A percentile compares a stretch with the other conserved stretches of the same genome.
These are phyloP conservation scores for Zasmidium citrigriseum DNA, from an alignment of 2,329 filamentous ascomycete species.

Conservation along the genomic window DNA sequence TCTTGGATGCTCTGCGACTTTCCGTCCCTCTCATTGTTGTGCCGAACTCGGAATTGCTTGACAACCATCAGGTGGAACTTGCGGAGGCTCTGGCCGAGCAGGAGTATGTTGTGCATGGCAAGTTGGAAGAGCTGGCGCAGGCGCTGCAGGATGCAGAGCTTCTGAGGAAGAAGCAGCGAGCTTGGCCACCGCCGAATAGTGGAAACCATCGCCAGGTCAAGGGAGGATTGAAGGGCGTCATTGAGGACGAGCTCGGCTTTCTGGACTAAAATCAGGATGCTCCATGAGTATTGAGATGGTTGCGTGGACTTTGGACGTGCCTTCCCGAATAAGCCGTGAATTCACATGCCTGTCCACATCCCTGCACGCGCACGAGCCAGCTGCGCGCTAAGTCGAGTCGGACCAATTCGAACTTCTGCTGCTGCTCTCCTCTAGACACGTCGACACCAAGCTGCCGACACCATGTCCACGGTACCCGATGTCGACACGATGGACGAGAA, in stretches of 20 bases:
- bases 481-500: neutral
- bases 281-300: too few species aligned
- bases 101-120: conserved; percentile 74
- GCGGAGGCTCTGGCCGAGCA: conserved; percentile 72
- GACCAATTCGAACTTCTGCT: too few species aligned
- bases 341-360: too few species aligned
- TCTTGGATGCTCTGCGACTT: conserved; percentile 77
- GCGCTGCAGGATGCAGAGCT: conserved; percentile 53
- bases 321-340: too few species aligned
- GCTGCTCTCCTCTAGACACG: too few species aligned
- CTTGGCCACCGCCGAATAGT: conserved; percentile 54
- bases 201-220: conserved; percentile 43
- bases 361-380: too few species aligned
- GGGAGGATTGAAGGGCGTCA: conserved; percentile 48
- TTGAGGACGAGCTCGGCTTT: conserved; percentile 60
- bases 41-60: conserved; percentile 76
- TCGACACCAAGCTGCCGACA: too few species aligned
- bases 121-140: conserved; percentile 56
- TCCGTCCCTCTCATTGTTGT: conserved; percentile 82
- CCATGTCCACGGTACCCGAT: too few species aligned
- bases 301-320: too few species aligned
- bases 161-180: conserved; percentile 43
- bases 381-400: too few species aligned
- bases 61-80: conserved; percentile 90
- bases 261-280: conserved; percentile 45